Conservation (phyloP, 306 rosid species). For the Medicago ruthenica region DNA sequence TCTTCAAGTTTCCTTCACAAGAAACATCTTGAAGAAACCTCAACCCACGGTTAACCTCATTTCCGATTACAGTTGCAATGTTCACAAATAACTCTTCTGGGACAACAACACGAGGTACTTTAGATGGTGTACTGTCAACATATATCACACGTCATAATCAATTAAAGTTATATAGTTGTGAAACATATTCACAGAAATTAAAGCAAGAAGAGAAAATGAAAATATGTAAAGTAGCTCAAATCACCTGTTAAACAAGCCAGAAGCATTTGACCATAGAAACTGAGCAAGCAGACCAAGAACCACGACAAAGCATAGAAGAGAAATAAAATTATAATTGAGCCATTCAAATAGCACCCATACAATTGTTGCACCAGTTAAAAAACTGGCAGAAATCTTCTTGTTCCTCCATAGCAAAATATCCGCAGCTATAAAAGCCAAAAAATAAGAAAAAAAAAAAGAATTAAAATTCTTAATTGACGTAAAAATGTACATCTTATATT, state of each 20-base stretch:
- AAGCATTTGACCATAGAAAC: slow-evolving; percentile 80
- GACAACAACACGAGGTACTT: slow-evolving; percentile 70
- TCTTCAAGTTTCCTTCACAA: slow-evolving; percentile 79
- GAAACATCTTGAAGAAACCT: slow-evolving; percentile 77
- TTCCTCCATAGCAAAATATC: slow-evolving; percentile 93
- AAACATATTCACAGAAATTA: background rate
- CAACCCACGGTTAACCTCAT: slow-evolving; percentile 63
- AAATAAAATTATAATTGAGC: slow-evolving; percentile 80
- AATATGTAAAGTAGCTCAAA: slow-evolving; percentile 33
- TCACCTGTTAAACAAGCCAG: slow-evolving; percentile 75
- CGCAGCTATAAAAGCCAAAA: slow-evolving; percentile 61
- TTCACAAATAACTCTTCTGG: slow-evolving; percentile 67
- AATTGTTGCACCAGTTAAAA: slow-evolving; percentile 68
- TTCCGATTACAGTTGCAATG: slow-evolving; percentile 60
- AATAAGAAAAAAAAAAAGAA: background rate
- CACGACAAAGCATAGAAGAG: slow-evolving; percentile 62
- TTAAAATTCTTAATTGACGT: slow-evolving; percentile 12
- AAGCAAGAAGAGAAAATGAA: background rate
- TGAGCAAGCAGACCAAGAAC: slow-evolving; percentile 79
- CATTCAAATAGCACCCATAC: slow-evolving; percentile 93
- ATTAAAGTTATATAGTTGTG: background rate
- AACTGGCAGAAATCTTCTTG: slow-evolving; percentile 93
- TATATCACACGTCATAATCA: slow-evolving; percentile 26
- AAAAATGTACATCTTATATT: slow-evolving; percentile 29
- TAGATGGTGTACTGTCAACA: slow-evolving; percentile 57